Percentiles rank a stretch among this genome's conserved stretches.
phyloP scores from a whole-genome alignment of 495 filamentous ascomycete species.

The Daldinia concentrica region DNA sequence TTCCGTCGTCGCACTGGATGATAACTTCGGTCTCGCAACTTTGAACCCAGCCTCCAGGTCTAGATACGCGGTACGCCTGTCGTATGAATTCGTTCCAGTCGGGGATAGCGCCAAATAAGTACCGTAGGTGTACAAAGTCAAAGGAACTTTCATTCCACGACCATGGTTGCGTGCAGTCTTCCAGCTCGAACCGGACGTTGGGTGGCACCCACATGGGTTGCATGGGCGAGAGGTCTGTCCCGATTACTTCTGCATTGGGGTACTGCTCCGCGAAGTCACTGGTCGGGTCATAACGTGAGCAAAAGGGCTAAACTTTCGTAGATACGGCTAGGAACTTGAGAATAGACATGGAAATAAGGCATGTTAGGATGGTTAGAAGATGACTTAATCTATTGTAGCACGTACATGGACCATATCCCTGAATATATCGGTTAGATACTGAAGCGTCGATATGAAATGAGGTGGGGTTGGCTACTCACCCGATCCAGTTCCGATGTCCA shows the following conservation, averaged over 20 bases:
- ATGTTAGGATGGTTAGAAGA: not conserved
- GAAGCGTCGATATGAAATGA: conserved; percentile 27
- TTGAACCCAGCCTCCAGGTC: conserved; percentile 47
- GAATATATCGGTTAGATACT: conserved; percentile 9
- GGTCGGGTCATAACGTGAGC: not conserved
- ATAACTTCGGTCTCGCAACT: conserved; percentile 42
- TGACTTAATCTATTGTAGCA: not conserved
- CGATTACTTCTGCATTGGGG: conserved; percentile 61
- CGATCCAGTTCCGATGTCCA: conserved; percentile 67
- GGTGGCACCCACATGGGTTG: conserved; percentile 60
- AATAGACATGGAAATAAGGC: not conserved
- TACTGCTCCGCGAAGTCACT: conserved; percentile 65
- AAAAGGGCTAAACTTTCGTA: not conserved
- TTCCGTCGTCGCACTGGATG: conserved; percentile 45
- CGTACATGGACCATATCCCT: conserved; percentile 56
- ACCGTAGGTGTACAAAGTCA: conserved; percentile 72
- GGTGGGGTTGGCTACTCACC: conserved; percentile 54
- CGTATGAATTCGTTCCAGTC: conserved; percentile 62
- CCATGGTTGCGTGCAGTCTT: conserved; percentile 66
- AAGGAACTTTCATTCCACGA: conserved; percentile 61
- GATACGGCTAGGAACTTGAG: not conserved
- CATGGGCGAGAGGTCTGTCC: conserved; percentile 64
- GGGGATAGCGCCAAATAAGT: conserved; percentile 62
- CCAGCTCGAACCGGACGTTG: conserved; percentile 66
- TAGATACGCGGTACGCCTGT: conserved; percentile 38